Evolutionary conservation across 306 rosid species (phyloP).

Genomic region (Quercus rubra): DNA sequence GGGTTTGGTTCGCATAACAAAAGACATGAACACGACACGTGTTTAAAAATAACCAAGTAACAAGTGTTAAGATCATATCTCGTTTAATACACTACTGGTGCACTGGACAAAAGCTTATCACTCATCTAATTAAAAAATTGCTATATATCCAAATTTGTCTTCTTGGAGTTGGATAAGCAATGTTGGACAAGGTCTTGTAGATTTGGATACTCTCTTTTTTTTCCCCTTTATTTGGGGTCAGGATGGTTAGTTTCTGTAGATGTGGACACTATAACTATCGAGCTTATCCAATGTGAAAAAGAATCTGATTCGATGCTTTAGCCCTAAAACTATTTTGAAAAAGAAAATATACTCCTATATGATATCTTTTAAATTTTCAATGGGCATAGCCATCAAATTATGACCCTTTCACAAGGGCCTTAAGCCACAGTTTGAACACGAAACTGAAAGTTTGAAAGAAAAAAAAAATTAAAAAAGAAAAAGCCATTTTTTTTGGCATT

Average conservation of each 20-base stretch:
- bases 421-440: not conserved
- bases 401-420: not conserved
- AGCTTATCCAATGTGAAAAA: conserved; percentile 12
- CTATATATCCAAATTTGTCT: not conserved
- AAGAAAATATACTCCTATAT: not conserved
- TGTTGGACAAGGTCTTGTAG: not conserved
- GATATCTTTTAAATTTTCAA: not conserved
- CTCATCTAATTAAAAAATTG: no score
- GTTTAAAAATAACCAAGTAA: no score
- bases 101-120: no score
- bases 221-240: not conserved
- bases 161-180: not conserved
- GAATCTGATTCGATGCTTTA: not conserved
- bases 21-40: no score
- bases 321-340: not conserved
- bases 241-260: not conserved
- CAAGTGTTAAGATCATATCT: no score
- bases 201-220: not conserved
- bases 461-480: not conserved
- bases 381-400: not conserved
- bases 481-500: not conserved
- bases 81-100: no score
- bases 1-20: no score
- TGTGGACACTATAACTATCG: conserved; percentile 10
- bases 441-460: not conserved